Percentiles rank a stretch among this genome's conserved stretches.
Conservation (phyloP, 2,329 filamentous ascomycete genomes). For the Grosmannia serpens region DNA sequence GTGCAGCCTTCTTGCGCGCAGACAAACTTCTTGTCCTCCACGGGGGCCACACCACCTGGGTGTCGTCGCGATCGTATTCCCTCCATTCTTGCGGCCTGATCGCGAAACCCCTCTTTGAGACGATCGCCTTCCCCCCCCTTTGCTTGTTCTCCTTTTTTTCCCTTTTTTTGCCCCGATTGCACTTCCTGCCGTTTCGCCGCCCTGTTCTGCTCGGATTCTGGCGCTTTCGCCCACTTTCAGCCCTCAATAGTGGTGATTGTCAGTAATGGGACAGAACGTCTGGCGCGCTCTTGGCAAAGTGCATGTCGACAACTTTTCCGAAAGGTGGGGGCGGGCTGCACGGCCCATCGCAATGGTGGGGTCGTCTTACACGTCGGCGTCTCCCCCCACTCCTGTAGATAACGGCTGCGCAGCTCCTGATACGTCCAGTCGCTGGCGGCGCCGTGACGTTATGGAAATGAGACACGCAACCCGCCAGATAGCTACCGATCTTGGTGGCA, state of each 20-base stretch:
- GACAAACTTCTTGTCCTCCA: slow-evolving; percentile 6
- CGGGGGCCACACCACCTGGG: not conserved
- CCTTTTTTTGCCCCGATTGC: not conserved
- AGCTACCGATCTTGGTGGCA: no score
- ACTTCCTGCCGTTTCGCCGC: not conserved
- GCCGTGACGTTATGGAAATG: no score
- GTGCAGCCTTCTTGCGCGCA: slow-evolving; percentile 46
- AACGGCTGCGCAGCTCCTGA: not conserved
- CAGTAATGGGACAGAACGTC: no score
- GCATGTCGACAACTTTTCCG: no score
- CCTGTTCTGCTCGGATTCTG: not conserved
- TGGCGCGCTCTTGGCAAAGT: no score
- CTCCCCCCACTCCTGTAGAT: not conserved
- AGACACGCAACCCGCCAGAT: no score
- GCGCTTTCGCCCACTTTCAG: not conserved
- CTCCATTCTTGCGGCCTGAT: slow-evolving; percentile 3
- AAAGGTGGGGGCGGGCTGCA: no score
- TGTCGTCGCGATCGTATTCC: not conserved
- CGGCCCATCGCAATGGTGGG: no score
- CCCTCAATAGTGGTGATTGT: no score
- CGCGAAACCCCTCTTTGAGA: not conserved
- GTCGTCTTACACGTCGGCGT: no score
- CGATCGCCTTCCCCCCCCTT: not conserved
- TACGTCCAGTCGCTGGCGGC: not conserved
- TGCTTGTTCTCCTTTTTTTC: not conserved